These are phyloP conservation scores for Ambrosiella cleistominuta DNA, from an alignment of 2,329 filamentous ascomycete genomes.

Conservation along the genomic window DNA sequence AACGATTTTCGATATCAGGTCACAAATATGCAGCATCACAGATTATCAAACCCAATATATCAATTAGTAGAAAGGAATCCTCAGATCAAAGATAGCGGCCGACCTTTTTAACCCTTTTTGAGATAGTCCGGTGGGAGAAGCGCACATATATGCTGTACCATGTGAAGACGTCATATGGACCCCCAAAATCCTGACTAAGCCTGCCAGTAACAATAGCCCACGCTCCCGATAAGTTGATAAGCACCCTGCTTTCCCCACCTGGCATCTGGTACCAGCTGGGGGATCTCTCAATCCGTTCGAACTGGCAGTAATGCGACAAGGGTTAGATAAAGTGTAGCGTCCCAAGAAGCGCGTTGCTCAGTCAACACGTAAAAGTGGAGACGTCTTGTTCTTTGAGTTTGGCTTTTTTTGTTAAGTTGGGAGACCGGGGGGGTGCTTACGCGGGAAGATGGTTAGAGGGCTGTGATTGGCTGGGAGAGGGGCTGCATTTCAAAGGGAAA, in stretches of 20 bases:
- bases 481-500: no score
- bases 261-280: not conserved
- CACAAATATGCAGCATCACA: no score
- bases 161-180: constrained; percentile 9
- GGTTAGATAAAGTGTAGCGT: not conserved
- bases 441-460: no score
- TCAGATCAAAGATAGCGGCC: no score
- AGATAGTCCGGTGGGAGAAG: not conserved
- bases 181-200: constrained; percentile 5
- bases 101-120: no score
- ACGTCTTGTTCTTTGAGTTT: not conserved
- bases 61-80: no score
- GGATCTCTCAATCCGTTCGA: not conserved
- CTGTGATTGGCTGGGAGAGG: no score
- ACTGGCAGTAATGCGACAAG: not conserved
- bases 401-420: not conserved
- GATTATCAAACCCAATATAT: no score
- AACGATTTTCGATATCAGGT: no score
- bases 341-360: constrained; percentile 5
- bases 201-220: not conserved
- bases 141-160: not conserved
- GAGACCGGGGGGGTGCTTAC: not conserved
- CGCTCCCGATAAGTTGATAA: constrained; percentile 4
- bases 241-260: not conserved
- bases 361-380: constrained; percentile 6